These are phyloP conservation scores for Globisporangium takayamanum DNA, from an alignment of 352 stramenopile genomes.

Conservation along the genomic window DNA sequence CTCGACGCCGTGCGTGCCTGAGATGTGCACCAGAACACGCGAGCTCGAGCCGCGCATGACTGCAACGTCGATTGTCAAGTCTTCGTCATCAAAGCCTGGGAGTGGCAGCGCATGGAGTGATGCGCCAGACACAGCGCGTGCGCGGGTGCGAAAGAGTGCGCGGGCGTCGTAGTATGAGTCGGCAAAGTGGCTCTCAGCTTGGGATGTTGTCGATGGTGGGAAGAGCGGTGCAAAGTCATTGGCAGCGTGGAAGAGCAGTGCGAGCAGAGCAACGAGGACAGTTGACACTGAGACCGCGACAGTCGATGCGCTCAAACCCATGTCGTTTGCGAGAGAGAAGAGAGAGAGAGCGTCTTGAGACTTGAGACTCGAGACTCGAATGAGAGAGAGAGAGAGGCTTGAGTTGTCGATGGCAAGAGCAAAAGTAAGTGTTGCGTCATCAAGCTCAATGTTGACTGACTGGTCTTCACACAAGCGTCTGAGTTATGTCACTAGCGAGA, in stretches of 20 bases:
- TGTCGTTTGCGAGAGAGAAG: too few species aligned
- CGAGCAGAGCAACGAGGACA: constrained; percentile 14
- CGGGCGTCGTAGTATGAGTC: constrained; percentile 30
- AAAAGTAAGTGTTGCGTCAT: too few species aligned
- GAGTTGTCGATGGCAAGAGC: too few species aligned
- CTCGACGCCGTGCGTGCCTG: constrained; percentile 42
- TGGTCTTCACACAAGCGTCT: too few species aligned
- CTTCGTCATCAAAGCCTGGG: constrained; percentile 7
- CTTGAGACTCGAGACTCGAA: too few species aligned
- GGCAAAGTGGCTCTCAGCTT: constrained; percentile 14
- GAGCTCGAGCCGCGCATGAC: constrained; percentile 18
- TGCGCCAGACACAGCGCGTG: constrained; percentile 7
- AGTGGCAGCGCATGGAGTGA: constrained; percentile 23
- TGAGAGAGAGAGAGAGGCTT: too few species aligned
- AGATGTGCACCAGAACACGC: constrained; percentile 30
- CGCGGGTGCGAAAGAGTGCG: constrained; percentile 21
- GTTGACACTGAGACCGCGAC: neutral
- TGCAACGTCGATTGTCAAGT: constrained; percentile 34
- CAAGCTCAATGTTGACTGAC: too few species aligned
- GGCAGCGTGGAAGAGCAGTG: constrained; percentile 14
- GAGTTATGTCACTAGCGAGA: too few species aligned
- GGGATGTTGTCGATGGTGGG: constrained; percentile 5
- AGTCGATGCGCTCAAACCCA: neutral
- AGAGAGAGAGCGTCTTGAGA: too few species aligned
- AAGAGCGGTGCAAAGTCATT: constrained; percentile 17